phyloP scores from a whole-genome alignment of 78 protist genomes.

The Speleostelium caveatum region DNA sequence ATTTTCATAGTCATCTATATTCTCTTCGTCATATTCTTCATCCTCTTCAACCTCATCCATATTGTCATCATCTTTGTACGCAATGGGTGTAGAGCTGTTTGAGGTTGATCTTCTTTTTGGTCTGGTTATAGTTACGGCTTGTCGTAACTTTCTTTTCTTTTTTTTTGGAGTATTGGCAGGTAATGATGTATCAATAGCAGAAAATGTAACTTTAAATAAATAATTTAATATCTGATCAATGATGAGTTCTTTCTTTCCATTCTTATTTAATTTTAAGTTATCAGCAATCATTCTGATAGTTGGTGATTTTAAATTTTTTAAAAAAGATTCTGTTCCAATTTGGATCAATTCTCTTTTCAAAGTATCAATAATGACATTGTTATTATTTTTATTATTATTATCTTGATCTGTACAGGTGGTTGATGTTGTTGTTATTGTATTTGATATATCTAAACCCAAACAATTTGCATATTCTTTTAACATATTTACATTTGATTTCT shows the following conservation, averaged over 20 bases:
- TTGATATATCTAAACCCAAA: not conserved
- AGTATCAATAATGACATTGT: not conserved
- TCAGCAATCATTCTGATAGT: slow-evolving; percentile 29
- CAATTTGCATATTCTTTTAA: not conserved
- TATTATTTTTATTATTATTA: not conserved
- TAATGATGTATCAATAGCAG: not conserved
- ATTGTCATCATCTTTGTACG: not conserved
- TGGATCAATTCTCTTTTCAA: slow-evolving; percentile 3
- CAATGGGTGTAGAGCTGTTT: not conserved
- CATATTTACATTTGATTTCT: not conserved
- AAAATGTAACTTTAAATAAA: not conserved
- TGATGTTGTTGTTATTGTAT: no score
- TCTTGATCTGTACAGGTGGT: not conserved
- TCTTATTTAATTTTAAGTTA: slow-evolving; percentile 35
- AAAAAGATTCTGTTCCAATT: slow-evolving; percentile 65
- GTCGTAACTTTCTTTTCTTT: not conserved
- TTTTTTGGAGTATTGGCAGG: not conserved
- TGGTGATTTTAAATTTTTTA: slow-evolving; percentile 41
- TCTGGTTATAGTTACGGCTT: not conserved
- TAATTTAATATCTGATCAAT: slow-evolving; percentile 40
- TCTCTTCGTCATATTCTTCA: not conserved
- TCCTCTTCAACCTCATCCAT: not conserved
- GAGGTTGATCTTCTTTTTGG: not conserved
- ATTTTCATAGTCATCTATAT: not conserved
- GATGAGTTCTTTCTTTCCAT: slow-evolving; percentile 43